Conservation (phyloP, 805 yeast genomes). For the Candida nanaspora region DNA sequence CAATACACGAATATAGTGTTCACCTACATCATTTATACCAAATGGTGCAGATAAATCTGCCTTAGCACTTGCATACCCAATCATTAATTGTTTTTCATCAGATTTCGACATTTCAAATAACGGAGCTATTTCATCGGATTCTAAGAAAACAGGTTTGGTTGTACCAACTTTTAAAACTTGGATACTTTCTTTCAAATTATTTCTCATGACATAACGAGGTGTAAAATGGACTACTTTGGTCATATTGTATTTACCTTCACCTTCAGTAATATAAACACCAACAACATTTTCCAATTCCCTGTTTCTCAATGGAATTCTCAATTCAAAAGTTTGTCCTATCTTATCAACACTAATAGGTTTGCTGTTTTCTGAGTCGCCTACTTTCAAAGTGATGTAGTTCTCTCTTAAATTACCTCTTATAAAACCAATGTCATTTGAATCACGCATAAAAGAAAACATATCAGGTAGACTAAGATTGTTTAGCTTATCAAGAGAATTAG, state of each 20-base stretch:
- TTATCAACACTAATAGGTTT: conserved; percentile 79
- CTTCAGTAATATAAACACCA: conserved; percentile 73
- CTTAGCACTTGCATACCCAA: conserved; percentile 50
- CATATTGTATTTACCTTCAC: conserved; percentile 73
- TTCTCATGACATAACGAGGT: conserved; percentile 76
- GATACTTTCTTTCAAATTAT: conserved; percentile 48
- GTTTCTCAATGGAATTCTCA: conserved; percentile 37
- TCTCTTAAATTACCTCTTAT: conserved; percentile 32
- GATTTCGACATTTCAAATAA: conserved; percentile 55
- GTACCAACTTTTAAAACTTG: conserved; percentile 66
- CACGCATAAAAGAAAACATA: conserved; percentile 77
- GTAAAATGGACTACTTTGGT: conserved; percentile 73
- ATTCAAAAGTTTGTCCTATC: conserved; percentile 70
- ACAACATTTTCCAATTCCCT: conserved; percentile 58
- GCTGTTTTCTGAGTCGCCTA: conserved; percentile 69
- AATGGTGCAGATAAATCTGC: conserved; percentile 87
- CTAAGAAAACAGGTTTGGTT: conserved; percentile 38
- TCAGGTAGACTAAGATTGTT: conserved; percentile 42
- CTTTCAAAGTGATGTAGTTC: conserved; percentile 58
- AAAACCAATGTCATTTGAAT: conserved; percentile 28
- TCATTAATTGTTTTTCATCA: conserved; percentile 50
- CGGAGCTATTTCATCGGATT: conserved; percentile 43
- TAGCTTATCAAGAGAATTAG: conserved; percentile 16
- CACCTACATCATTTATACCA: conserved; percentile 76
- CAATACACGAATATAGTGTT: conserved; percentile 62